Percentiles rank a stretch among this genome's conserved stretches.
These are phyloP conservation scores for Giardia duodenalis DNA, from an alignment of 208 protist species.

Conservation along the genomic window DNA sequence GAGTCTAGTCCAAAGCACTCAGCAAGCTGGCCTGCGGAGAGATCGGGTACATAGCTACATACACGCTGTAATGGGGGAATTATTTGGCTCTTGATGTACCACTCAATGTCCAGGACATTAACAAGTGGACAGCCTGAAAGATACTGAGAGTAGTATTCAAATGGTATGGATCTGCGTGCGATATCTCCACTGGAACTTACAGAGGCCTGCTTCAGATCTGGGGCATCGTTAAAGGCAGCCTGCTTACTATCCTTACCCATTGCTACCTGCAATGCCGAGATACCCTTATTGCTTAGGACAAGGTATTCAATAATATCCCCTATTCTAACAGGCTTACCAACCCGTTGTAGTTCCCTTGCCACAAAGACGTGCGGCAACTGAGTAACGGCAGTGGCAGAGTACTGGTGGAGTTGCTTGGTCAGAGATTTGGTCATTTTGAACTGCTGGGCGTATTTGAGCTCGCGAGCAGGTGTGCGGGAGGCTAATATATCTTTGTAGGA, in stretches of 20 bases:
- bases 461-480: background rate
- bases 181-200: background rate
- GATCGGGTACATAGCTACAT: background rate
- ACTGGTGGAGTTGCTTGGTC: background rate
- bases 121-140: background rate
- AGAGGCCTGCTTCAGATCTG: background rate
- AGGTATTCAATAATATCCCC: conserved; percentile 19
- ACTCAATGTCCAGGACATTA: background rate
- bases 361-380: conserved; percentile 20
- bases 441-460: background rate
- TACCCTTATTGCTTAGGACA: background rate
- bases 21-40: background rate
- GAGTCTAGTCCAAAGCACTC: background rate
- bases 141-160: conserved; percentile 12
- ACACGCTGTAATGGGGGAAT: conserved; percentile 5
- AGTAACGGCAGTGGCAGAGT: background rate
- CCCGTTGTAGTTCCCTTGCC: background rate
- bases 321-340: background rate
- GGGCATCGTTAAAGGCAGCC: too few species aligned
- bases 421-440: conserved; percentile 29
- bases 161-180: background rate
- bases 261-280: too few species aligned
- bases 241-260: conserved; percentile 2
- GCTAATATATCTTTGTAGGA: background rate
- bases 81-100: background rate